Conservation (phyloP, 108 stramenopile genomes). For the Tribonema minus region DNA sequence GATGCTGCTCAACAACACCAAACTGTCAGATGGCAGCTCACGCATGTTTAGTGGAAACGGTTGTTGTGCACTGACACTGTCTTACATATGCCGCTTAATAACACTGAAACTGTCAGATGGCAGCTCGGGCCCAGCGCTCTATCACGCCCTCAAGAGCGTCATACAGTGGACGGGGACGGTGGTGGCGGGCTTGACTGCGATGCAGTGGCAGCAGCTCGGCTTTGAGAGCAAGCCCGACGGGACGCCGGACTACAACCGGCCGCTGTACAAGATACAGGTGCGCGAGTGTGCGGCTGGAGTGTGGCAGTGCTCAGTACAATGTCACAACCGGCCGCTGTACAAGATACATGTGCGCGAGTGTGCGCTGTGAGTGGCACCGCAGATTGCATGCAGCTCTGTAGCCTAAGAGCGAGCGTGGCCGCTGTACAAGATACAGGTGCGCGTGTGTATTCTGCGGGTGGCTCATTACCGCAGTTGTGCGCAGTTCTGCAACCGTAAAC, state of each 20-base stretch:
- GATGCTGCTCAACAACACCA: too few relatives aligned
- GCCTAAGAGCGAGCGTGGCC: slow-evolving; percentile 19
- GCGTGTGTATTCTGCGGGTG: too few relatives aligned
- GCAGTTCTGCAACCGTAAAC: too few relatives aligned
- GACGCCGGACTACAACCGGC: slow-evolving; percentile 28
- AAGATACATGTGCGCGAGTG: neutral
- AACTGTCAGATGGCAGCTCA: too few relatives aligned
- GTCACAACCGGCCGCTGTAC: slow-evolving; percentile 35
- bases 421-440: slow-evolving; percentile 20
- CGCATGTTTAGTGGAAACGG: too few relatives aligned
- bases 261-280: slow-evolving; percentile 28
- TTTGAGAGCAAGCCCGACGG: slow-evolving; percentile 48
- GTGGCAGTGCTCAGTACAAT: too few relatives aligned
- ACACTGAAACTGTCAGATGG: too few relatives aligned
- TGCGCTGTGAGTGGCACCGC: too few relatives aligned
- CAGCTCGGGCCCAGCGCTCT: neutral
- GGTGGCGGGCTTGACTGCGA: slow-evolving; percentile 26
- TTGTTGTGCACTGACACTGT: too few relatives aligned
- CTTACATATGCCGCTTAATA: too few relatives aligned
- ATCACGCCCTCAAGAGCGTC: slow-evolving; percentile 39
- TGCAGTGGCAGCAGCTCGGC: slow-evolving; percentile 50
- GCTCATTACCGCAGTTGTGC: too few relatives aligned
- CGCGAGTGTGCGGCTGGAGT: neutral
- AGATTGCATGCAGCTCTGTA: too few relatives aligned
- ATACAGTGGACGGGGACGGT: slow-evolving; percentile 38